Conservation (phyloP, 1,139 yeast species). For the Nakaseomyces bracarensis region DNA sequence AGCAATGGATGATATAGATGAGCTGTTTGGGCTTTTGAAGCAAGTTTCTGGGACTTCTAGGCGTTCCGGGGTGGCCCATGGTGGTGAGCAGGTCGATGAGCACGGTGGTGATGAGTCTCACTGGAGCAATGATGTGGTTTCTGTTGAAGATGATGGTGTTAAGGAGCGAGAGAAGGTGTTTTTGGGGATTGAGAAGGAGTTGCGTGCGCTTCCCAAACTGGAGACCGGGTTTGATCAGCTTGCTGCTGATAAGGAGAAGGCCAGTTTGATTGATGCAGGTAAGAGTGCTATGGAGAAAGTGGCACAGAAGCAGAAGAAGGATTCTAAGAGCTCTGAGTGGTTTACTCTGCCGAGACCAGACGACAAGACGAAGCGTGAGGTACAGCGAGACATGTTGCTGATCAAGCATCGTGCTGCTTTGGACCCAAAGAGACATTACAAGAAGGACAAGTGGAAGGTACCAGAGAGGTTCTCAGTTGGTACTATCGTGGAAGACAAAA, state of each 20-base stretch:
- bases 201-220: constrained; percentile 27
- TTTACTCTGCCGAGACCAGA: constrained; percentile 77
- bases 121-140: constrained; percentile 18
- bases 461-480: constrained; percentile 87
- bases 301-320: constrained; percentile 8
- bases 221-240: constrained; percentile 26
- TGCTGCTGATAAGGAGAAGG: no score
- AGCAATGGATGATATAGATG: constrained; percentile 4
- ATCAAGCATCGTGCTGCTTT: constrained; percentile 82
- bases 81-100: background rate
- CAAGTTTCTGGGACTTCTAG: background rate
- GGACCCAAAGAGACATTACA: constrained; percentile 93
- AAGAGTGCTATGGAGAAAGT: constrained; percentile 11
- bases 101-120: constrained; percentile 2
- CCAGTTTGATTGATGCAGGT: constrained; percentile 12
- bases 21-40: constrained; percentile 5
- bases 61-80: background rate
- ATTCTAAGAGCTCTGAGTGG: constrained; percentile 45
- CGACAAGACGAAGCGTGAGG: constrained; percentile 47
- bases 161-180: constrained; percentile 22
- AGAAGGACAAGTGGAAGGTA: constrained; percentile 71
- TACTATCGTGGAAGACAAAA: constrained; percentile 72
- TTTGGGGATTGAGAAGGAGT: constrained; percentile 24
- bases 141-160: constrained; percentile 11
- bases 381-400: constrained; percentile 70